Evolutionary conservation across 345 rosid genomes (phyloP).

Genomic region (Sapria himalayana): DNA sequence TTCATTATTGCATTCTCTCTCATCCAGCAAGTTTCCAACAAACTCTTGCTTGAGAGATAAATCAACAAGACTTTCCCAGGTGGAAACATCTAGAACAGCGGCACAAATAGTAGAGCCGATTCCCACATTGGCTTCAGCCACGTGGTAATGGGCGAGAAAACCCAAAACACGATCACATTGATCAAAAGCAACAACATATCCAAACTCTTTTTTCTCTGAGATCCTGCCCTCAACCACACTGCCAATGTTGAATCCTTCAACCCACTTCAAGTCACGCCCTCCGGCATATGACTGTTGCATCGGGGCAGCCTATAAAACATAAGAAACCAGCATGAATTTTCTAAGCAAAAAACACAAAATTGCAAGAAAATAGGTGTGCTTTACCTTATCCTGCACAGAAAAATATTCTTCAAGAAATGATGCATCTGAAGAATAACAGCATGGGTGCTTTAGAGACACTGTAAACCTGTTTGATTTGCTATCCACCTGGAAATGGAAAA

Average conservation of each 20-base stretch:
- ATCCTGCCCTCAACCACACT: constrained; percentile 46
- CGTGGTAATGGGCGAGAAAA: constrained; percentile 65
- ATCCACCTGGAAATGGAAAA: constrained; percentile 31
- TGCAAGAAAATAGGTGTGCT: too few species aligned
- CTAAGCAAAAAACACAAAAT: not conserved
- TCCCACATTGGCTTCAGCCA: constrained; percentile 32
- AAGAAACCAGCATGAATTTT: not conserved
- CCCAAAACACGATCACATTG: constrained; percentile 44
- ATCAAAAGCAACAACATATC: constrained; percentile 59
- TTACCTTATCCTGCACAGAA: constrained; percentile 62
- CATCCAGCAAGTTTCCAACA: constrained; percentile 18
- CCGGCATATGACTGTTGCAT: constrained; percentile 30
- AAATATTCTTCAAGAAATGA: constrained; percentile 62
- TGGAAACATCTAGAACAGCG: constrained; percentile 65
- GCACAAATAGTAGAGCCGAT: constrained; percentile 48
- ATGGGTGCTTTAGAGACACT: constrained; percentile 67
- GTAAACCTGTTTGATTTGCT: constrained; percentile 52
- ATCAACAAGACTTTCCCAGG: constrained; percentile 64
- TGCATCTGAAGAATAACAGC: constrained; percentile 65
- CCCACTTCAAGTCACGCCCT: constrained; percentile 38
- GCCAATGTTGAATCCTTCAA: constrained; percentile 54
- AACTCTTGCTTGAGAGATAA: constrained; percentile 67
- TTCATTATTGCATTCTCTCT: too few species aligned
- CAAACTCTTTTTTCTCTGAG: constrained; percentile 56
- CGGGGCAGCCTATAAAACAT: constrained; percentile 34